Conservation (phyloP, 2,329 filamentous ascomycete species). For the Lasiodiplodia sp. region DNA sequence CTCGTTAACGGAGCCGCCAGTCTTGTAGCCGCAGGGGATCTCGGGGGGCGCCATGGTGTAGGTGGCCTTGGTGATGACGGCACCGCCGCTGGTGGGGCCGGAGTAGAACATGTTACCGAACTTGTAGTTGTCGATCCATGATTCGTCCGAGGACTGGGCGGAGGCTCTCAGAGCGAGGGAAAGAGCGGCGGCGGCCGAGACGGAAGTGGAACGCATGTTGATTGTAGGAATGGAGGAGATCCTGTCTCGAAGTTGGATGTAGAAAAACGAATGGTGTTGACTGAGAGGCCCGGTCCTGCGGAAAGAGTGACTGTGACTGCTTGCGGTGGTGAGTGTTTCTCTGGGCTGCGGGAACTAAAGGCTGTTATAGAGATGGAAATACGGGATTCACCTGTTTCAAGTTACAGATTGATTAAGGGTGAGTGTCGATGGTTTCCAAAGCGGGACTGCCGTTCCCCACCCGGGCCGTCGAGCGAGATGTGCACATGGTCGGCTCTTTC, state of each 20-base stretch:
- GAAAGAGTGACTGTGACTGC: constrained; percentile 11
- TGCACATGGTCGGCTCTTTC: neutral
- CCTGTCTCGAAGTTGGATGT: constrained; percentile 7
- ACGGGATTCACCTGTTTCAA: neutral
- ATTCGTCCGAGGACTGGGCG: constrained; percentile 16
- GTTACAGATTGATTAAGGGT: constrained; percentile 24
- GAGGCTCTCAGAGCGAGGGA: constrained; percentile 15
- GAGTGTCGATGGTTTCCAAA: constrained; percentile 7
- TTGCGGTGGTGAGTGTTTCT: neutral
- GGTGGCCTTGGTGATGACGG: constrained; percentile 32
- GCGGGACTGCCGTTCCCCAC: neutral
- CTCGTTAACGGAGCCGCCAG: neutral
- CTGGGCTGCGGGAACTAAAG: neutral
- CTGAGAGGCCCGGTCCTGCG: neutral
- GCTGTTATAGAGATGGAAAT: neutral
- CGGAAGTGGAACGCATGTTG: constrained; percentile 18
- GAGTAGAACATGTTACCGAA: constrained; percentile 32
- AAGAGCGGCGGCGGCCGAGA: constrained; percentile 20
- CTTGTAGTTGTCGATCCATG: constrained; percentile 25
- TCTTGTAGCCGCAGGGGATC: constrained; percentile 24
- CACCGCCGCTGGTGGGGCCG: constrained; percentile 29
- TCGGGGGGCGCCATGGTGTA: constrained; percentile 28
- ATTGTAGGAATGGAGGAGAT: neutral
- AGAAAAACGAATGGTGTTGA: constrained; percentile 6
- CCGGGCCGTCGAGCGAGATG: constrained; percentile 4